Base-by-base conservation (phyloP, 1,284 basidiomycete genomes). In the Cryptococcus neoformans region DNA sequence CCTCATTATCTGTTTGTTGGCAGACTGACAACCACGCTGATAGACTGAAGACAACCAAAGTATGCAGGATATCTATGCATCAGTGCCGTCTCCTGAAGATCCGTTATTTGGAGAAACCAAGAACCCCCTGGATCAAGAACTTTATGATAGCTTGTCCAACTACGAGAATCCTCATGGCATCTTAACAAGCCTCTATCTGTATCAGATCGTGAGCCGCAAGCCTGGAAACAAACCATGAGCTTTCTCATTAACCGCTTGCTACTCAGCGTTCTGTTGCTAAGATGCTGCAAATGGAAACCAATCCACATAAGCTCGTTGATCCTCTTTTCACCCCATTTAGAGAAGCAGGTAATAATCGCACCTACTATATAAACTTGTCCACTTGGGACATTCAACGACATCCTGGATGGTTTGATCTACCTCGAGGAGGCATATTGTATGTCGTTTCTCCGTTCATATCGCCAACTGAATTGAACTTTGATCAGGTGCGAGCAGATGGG, bases 401-500 rank as follows among this genome's bases (percentile, higher is more conserved):
- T 50, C 68, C 73, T 0, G 63, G 58, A 1, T 63, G 68, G 51
- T 73, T 69, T 54, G 65, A 72, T 12, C 59, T 75, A 6, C 68
- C 72, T 3, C 56, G 63, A 38, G 75, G 75, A 4, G 75, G 75
- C 2, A 73, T 77, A 11, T 55, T 77, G 62, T 75, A 48, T 60
- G 68, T 60, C 35, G 1, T 16, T 51, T 28, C 9, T 9, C 12
- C 17, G n/a, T 34, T 34, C 47, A 17, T 14, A 11, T 50, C 16
- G 16, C 6, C 17, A 12, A 34, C 12, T 16, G 16, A 49, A 6
- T 12, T 28, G 6, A 39, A 44, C 12, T 28, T 34, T 14, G n/a
- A 35, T 7, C 9, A 74, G 72, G 17, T 74, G 77, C 55, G 78
- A 80, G 49, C 78, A 79, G 42, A 80, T 80, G 79, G 79, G 79